Conservation (phyloP, 169 alveolate genomes). For the Plasmodium sp. region DNA sequence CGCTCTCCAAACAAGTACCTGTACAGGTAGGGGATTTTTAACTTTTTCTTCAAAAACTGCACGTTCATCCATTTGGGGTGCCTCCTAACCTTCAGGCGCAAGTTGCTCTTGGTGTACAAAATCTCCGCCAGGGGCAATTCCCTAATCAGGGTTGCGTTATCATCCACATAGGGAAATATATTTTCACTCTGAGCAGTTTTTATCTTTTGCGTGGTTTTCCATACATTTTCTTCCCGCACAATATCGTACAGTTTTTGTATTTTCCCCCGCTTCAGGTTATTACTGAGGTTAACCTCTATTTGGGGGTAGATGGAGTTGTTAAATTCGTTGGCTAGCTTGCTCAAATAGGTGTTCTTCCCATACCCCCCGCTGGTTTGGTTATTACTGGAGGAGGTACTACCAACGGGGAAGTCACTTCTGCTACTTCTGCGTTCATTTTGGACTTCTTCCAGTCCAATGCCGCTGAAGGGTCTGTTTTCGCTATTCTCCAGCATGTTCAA, state of each 20-base stretch:
- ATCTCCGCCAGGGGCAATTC: slow-evolving; percentile 78
- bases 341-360: slow-evolving; percentile 29
- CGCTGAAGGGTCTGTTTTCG: slow-evolving; percentile 78
- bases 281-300: slow-evolving; percentile 2
- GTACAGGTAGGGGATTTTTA: slow-evolving; percentile 72
- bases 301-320: slow-evolving; percentile 59
- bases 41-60: slow-evolving; percentile 44
- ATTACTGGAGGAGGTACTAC: neutral
- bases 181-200: slow-evolving; percentile 77
- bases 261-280: slow-evolving; percentile 48
- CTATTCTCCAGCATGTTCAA: slow-evolving; percentile 79
- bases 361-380: neutral
- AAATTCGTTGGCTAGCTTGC: slow-evolving; percentile 56
- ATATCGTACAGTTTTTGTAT: slow-evolving; percentile 77
- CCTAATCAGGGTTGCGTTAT: slow-evolving; percentile 81
- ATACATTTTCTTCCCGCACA: slow-evolving; percentile 75
- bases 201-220: slow-evolving; percentile 78
- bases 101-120: slow-evolving; percentile 77
- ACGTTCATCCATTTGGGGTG: slow-evolving; percentile 85
- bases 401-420: slow-evolving; percentile 21
- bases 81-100: slow-evolving; percentile 78
- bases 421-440: slow-evolving; percentile 38
- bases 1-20: slow-evolving; percentile 20
- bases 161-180: slow-evolving; percentile 86
- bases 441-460: slow-evolving; percentile 76